Percentiles rank a stretch among this genome's conserved stretches.
These are phyloP conservation scores for Polyporus tsugae DNA, from an alignment of 1,284 basidiomycete genomes.

Conservation along the genomic window DNA sequence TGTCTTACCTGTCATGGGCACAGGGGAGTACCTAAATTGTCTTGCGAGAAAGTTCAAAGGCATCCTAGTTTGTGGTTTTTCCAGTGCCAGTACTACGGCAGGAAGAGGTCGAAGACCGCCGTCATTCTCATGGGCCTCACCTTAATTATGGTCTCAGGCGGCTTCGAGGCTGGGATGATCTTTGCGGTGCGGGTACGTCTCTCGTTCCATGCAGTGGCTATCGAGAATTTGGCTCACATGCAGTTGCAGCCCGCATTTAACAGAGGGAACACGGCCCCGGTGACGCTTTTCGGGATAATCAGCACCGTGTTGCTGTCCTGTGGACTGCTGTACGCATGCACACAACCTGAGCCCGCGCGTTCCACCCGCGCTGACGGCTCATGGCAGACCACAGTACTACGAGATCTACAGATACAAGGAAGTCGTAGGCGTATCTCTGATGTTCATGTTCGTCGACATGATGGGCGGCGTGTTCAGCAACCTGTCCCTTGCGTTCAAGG, in stretches of 20 bases:
- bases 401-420: conserved; percentile 78
- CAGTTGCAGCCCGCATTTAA: conserved; percentile 50
- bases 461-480: conserved; percentile 77
- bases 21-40: conserved; percentile 50
- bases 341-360: too few species aligned
- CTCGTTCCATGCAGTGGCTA: not conserved
- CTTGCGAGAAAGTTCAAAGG: not conserved
- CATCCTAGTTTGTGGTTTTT: conserved; percentile 11
- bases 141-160: conserved; percentile 56
- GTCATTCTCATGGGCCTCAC: conserved; percentile 44
- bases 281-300: conserved; percentile 72
- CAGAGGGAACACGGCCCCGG: conserved; percentile 54
- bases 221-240: not conserved
- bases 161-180: conserved; percentile 68
- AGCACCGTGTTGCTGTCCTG: conserved; percentile 66
- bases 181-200: conserved; percentile 59
- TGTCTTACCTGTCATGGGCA: conserved; percentile 71
- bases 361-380: not conserved
- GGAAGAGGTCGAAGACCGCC: conserved; percentile 44
- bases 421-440: conserved; percentile 77
- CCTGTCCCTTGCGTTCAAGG: conserved; percentile 76
- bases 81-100: conserved; percentile 71
- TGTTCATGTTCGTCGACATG: conserved; percentile 78
- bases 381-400: conserved; percentile 58
- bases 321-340: conserved; percentile 60